Conservation (phyloP, 139 green algal species). For the Tetratostichococcus sp. region DNA sequence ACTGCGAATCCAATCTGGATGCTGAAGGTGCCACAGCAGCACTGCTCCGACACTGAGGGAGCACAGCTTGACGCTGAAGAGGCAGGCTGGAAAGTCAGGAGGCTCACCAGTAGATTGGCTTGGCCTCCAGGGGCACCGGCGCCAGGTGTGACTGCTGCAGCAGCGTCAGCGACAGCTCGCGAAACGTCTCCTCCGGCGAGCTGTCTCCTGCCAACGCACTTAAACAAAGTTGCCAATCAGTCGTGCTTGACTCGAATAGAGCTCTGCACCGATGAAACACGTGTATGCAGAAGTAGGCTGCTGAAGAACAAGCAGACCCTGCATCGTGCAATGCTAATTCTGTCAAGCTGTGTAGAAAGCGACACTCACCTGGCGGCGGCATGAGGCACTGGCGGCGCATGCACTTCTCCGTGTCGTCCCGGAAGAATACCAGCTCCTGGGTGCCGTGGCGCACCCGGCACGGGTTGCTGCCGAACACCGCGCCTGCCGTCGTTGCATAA, state of each 20-base stretch:
- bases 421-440: conserved; percentile 68
- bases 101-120: conserved; percentile 67
- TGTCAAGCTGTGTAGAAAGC: too few relatives aligned
- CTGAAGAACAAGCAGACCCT: too few relatives aligned
- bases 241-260: too few relatives aligned
- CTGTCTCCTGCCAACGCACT: not conserved
- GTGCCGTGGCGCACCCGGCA: conserved; percentile 53
- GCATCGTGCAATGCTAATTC: too few relatives aligned
- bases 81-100: too few relatives aligned
- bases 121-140: conserved; percentile 76
- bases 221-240: not conserved
- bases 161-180: conserved; percentile 74
- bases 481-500: too few relatives aligned
- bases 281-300: too few relatives aligned
- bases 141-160: conserved; percentile 89
- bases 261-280: too few relatives aligned
- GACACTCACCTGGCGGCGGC: conserved; percentile 17
- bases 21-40: too few relatives aligned
- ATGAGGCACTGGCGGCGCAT: conserved; percentile 61
- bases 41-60: too few relatives aligned
- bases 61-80: not conserved
- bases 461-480: conserved; percentile 76
- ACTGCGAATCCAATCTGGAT: too few relatives aligned
- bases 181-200: conserved; percentile 27
- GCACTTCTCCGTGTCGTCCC: conserved; percentile 58